Evolutionary conservation across 2,329 filamentous ascomycete genomes (phyloP).

Genomic region (Juglanconis sp.): DNA sequence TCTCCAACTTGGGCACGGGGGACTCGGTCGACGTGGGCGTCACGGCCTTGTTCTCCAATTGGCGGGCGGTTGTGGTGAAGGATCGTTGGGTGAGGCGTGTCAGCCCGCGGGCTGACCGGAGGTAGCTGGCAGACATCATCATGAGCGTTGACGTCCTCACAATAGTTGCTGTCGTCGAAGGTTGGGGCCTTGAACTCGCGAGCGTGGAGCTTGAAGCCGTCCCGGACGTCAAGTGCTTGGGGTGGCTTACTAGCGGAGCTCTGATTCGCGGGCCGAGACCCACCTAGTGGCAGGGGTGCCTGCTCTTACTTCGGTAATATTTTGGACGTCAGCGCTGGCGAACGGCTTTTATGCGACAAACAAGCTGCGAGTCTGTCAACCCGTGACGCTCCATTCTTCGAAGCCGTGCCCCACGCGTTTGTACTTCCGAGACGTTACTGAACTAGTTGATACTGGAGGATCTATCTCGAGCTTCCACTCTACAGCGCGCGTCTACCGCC

Average conservation of each 20-base stretch:
- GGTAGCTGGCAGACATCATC: constrained; percentile 42
- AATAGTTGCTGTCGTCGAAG: constrained; percentile 8
- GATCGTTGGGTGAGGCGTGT: constrained; percentile 43
- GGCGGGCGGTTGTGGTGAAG: constrained; percentile 47
- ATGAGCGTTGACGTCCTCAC: constrained; percentile 26
- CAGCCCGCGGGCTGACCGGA: constrained; percentile 39
- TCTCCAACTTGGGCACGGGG: constrained; percentile 43
- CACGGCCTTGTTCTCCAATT: constrained; percentile 40
- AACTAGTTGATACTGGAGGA: neutral
- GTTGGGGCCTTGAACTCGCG: neutral
- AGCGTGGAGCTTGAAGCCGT: constrained; percentile 15
- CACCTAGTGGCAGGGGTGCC: neutral
- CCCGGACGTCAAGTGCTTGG: neutral
- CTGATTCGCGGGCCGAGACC: neutral
- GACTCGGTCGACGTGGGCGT: constrained; percentile 39
- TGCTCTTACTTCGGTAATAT: neutral
- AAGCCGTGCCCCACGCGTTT: too few relatives aligned
- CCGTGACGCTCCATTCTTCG: too few relatives aligned
- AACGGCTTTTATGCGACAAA: too few relatives aligned
- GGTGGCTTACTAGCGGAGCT: neutral
- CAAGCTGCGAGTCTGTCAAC: too few relatives aligned
- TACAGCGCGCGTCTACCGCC: neutral
- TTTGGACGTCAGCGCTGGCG: neutral
- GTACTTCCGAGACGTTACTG: neutral
- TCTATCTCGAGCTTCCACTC: neutral